A percentile compares a stretch with the other conserved stretches of the same genome.
Evolutionary conservation across 305 asterid species (phyloP).

Genomic region (Salvia sclarea): DNA sequence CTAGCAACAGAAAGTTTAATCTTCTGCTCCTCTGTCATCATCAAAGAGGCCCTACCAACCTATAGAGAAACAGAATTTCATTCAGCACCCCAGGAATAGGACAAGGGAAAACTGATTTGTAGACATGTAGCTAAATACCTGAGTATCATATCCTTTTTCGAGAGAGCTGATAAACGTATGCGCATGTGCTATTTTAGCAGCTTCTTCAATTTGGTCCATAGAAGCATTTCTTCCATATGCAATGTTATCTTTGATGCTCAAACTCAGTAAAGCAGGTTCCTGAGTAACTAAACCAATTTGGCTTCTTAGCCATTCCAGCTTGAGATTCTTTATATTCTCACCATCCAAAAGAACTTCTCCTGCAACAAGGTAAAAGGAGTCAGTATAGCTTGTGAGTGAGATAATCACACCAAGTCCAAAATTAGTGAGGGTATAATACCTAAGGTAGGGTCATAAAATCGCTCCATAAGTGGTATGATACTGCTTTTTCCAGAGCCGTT

Average conservation of each 20-base stretch:
- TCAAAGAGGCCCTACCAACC: conserved; percentile 89
- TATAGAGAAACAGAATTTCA: conserved; percentile 41
- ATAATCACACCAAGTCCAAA: conserved; percentile 24
- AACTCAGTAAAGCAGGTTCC: conserved; percentile 97
- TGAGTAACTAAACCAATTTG: conserved; percentile 98
- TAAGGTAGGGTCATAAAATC: conserved; percentile 98
- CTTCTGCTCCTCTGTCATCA: conserved; percentile 94
- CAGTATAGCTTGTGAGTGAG: conserved; percentile 17
- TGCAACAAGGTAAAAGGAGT: conserved; percentile 41
- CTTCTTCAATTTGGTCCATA: conserved; percentile 93
- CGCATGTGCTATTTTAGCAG: conserved; percentile 98
- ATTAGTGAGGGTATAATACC: conserved; percentile 48
- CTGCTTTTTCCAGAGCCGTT: conserved; percentile 99
- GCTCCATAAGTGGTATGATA: conserved; percentile 98
- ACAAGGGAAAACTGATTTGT: conserved; percentile 20
- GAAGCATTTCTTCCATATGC: conserved; percentile 96
- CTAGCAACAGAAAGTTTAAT: conserved; percentile 98
- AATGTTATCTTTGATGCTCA: conserved; percentile 93
- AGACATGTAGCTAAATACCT: conserved; percentile 49
- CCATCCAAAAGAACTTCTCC: conserved; percentile 99
- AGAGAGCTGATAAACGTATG: conserved; percentile 96
- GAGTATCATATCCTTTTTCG: conserved; percentile 91
- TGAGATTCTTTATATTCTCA: conserved; percentile 90
- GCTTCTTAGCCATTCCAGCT: conserved; percentile 97
- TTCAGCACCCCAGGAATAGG: conserved; percentile 7